Conservation (phyloP, 2,329 filamentous ascomycete species). For the Fusarium floridanum region DNA sequence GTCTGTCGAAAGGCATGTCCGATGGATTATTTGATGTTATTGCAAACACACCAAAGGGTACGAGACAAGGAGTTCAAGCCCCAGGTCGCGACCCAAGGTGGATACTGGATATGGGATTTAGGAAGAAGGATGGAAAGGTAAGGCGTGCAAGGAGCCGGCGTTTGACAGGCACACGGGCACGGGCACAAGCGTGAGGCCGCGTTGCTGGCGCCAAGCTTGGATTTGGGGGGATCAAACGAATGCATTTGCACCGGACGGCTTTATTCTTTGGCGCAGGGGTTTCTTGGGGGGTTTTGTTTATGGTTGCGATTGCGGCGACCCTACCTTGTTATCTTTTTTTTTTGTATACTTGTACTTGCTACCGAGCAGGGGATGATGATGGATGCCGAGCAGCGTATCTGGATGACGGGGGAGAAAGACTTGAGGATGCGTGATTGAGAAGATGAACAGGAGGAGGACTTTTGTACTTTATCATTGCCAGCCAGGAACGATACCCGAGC, state of each 20-base stretch:
- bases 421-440: neutral
- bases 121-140: constrained; percentile 26
- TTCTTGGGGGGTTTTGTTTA: constrained; percentile 23
- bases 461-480: constrained; percentile 46
- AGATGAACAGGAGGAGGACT: constrained; percentile 27
- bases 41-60: neutral
- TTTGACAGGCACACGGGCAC: constrained; percentile 37
- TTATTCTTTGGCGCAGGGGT: constrained; percentile 44
- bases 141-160: constrained; percentile 43
- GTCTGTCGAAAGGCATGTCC: neutral
- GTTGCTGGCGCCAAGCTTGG: constrained; percentile 20
- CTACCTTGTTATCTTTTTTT: constrained; percentile 13
- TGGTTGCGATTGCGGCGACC: constrained; percentile 9
- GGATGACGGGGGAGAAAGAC: constrained; percentile 17
- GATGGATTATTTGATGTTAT: neutral
- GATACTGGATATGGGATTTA: constrained; percentile 7
- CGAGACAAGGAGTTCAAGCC: neutral
- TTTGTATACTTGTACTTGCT: constrained; percentile 40
- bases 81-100: neutral
- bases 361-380: constrained; percentile 12
- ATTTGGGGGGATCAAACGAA: constrained; percentile 29
- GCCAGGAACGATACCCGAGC: constrained; percentile 47
- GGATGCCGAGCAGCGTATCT: constrained; percentile 22
- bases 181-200: constrained; percentile 21
- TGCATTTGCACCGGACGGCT: constrained; percentile 44